These are phyloP conservation scores for Thelonectria olida DNA, from an alignment of 2,329 filamentous ascomycete genomes.

Conservation along the genomic window DNA sequence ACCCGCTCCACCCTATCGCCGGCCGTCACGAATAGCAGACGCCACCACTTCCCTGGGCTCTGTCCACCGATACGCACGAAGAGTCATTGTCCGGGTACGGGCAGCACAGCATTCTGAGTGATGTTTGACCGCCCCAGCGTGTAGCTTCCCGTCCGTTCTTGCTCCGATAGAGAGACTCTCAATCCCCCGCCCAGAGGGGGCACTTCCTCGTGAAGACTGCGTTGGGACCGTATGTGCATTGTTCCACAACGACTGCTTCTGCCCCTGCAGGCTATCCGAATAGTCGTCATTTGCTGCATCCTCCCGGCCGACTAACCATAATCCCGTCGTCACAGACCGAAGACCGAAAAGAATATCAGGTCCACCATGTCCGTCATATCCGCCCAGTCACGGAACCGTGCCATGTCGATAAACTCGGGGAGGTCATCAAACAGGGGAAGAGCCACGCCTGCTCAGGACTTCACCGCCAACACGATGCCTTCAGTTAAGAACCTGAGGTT, in stretches of 20 bases:
- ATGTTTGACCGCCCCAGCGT: conserved; percentile 48
- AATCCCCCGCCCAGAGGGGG: conserved; percentile 39
- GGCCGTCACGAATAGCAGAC: conserved; percentile 28
- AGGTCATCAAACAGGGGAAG: conserved; percentile 58
- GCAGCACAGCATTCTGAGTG: conserved; percentile 47
- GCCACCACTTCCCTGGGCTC: conserved; percentile 27
- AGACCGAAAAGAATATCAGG: conserved; percentile 47
- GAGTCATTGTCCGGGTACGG: conserved; percentile 43
- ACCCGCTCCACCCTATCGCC: conserved; percentile 31
- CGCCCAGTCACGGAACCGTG: conserved; percentile 66
- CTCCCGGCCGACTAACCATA: conserved; percentile 33
- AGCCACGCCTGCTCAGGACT: conserved; percentile 57
- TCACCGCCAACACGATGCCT: conserved; percentile 55
- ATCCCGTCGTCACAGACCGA: conserved; percentile 32
- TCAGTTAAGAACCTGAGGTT: conserved; percentile 60
- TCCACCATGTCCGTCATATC: conserved; percentile 65
- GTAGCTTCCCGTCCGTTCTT: conserved; percentile 44
- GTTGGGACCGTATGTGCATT: conserved; percentile 53
- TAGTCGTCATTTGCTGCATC: conserved; percentile 32
- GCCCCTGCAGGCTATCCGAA: conserved; percentile 35
- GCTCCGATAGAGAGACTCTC: conserved; percentile 36
- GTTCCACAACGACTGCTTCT: conserved; percentile 47
- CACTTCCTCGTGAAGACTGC: conserved; percentile 40
- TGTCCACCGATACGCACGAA: conserved; percentile 29
- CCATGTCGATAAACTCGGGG: conserved; percentile 66